phyloP scores from a whole-genome alignment of 768 basidiomycete species.

The Crepidotus variabilis region DNA sequence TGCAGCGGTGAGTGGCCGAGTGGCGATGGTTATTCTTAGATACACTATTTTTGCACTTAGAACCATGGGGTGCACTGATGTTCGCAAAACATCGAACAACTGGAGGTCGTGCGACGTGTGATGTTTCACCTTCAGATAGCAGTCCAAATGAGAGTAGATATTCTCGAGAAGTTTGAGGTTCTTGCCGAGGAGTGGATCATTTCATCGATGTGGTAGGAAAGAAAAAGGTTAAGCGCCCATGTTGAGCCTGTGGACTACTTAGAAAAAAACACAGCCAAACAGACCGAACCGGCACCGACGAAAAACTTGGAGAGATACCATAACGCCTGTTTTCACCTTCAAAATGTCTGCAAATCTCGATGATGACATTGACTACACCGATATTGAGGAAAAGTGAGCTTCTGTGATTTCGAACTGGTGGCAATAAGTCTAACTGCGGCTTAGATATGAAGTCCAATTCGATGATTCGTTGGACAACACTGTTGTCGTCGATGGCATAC shows the following conservation, averaged over 20 bases:
- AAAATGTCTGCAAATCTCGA: conserved; percentile 48
- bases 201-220: background rate
- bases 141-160: too few relatives aligned
- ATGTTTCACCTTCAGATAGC: too few relatives aligned
- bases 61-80: background rate
- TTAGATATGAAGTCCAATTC: conserved; percentile 79
- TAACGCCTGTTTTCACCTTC: conserved; percentile 12
- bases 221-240: background rate
- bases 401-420: background rate
- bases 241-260: background rate
- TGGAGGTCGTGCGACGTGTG: too few relatives aligned
- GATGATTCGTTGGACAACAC: conserved; percentile 89
- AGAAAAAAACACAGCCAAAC: conserved; percentile 1
- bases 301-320: conserved; percentile 18
- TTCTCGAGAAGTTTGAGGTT: too few relatives aligned
- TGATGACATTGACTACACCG: conserved; percentile 80
- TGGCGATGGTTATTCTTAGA: background rate
- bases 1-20: background rate
- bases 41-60: background rate
- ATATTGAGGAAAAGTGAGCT: conserved; percentile 82
- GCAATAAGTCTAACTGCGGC: conserved; percentile 4
- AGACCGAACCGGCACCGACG: background rate
- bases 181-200: too few relatives aligned
- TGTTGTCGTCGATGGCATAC: conserved; percentile 89
- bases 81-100: too few relatives aligned